Evolutionary conservation across 306 rosid species (phyloP), one percentile per base, ranked within the genome.

Genomic region (Lathyrus aphaca): DNA sequence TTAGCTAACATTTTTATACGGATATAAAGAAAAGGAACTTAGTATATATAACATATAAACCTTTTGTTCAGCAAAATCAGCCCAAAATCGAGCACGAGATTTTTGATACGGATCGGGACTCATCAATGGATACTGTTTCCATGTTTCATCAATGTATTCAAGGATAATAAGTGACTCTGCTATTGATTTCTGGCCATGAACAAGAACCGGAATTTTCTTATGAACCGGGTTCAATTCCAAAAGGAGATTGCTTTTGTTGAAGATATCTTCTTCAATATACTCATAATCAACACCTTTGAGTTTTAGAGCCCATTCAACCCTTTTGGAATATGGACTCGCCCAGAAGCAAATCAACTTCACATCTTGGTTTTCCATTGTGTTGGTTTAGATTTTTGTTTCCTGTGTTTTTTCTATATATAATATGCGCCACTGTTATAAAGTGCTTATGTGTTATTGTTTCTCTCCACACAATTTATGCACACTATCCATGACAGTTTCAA

Each of bases 241-340:
- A 55, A 81, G 85, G 18, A 77, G 77, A 39, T 8, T 42, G 15
- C 74, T 81, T 44, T 81, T 77, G 71, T 77, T 56, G 77, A 21
- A 77, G 54, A 81, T 40, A 12, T 81, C 85, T 56, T 81, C 77
- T 64, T 81, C 82, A 38, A 68, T 11, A 14, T 81, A 81, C 27
- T 77, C 77, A 40, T 45, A 81, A n/a, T 81, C 74, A 15, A 81
- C 23, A 49, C 77, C 72, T 10, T 74, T 64, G 1, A 73, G 56
- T 27, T 73, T 73, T 10, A 73, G 2, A 3, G 77, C 77, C 85
- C 76, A 81, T 25, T 68, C 77, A 21, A 82, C 80, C 23, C 86
- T 74, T 4, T 54, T 46, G n/a, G 15, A 21, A 69, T 43, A 74
- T 42, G 77, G 77, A 44, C 86, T 82, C 18, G 1, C 38, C 74